Percentiles rank a stretch among this genome's conserved stretches.
Evolutionary conservation across 2,329 filamentous ascomycete genomes (phyloP).

Genomic region (Pseudonectria foliicola): DNA sequence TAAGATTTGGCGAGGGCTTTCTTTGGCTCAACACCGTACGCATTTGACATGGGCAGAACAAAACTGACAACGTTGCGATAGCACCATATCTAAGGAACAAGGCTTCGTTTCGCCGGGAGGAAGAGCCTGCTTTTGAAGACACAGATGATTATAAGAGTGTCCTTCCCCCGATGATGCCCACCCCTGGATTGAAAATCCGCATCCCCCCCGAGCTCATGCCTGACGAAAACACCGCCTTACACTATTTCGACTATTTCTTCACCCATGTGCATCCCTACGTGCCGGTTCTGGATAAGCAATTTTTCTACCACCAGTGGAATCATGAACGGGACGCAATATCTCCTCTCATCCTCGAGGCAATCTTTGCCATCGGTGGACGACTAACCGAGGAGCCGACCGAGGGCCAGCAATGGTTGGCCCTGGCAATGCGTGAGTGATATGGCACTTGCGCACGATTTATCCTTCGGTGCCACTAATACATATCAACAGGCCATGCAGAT

Average conservation of each 20-base stretch:
- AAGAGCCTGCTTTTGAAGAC: conserved; percentile 60
- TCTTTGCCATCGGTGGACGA: conserved; percentile 83
- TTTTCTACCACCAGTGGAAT: conserved; percentile 87
- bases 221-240: conserved; percentile 68
- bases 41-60: conserved; percentile 8
- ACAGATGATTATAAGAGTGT: conserved; percentile 65
- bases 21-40: too few species aligned
- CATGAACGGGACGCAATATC: conserved; percentile 77
- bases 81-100: conserved; percentile 78
- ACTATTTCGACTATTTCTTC: conserved; percentile 90
- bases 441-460: background rate
- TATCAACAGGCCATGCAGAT: conserved; percentile 67
- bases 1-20: conserved; percentile 36
- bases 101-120: conserved; percentile 41
- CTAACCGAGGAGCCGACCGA: conserved; percentile 77
- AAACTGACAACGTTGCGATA: conserved; percentile 25
- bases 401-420: conserved; percentile 85
- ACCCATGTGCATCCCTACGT: conserved; percentile 86
- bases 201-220: conserved; percentile 95
- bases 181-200: conserved; percentile 69
- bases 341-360: conserved; percentile 77
- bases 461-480: conserved; percentile 12
- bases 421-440: conserved; percentile 63
- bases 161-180: conserved; percentile 60
- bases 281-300: conserved; percentile 74